Percentiles rank a stretch among this genome's conserved stretches.
Evolutionary conservation across 2,329 filamentous ascomycete species (phyloP).

Genomic region (Helotiales sp.): DNA sequence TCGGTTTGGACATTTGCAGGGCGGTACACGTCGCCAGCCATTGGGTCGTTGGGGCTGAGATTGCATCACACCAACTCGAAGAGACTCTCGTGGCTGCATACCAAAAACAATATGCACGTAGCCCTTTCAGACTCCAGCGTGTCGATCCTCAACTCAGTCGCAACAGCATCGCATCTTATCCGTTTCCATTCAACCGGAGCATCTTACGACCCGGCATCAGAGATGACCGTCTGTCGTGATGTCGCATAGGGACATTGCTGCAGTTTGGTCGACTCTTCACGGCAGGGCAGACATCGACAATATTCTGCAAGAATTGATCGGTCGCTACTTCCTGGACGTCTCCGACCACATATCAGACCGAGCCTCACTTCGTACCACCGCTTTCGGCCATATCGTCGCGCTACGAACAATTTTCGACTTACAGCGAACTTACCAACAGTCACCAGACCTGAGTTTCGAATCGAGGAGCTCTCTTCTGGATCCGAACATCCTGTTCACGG

Average conservation of each 20-base stretch:
- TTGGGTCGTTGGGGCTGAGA: neutral
- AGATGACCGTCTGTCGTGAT: neutral
- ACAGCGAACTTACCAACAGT: conserved; percentile 15
- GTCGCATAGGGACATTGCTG: conserved; percentile 16
- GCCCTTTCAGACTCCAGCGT: neutral
- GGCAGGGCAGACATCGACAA: conserved; percentile 14
- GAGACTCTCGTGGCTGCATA: neutral
- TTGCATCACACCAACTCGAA: neutral
- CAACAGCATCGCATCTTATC: conserved; percentile 1
- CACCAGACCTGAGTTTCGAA: conserved; percentile 7
- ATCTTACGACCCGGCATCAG: conserved; percentile 2
- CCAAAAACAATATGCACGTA: conserved; percentile 2
- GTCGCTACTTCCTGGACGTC: conserved; percentile 9
- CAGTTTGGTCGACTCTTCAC: conserved; percentile 12
- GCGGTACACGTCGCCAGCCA: conserved; percentile 1
- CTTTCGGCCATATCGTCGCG: conserved; percentile 13
- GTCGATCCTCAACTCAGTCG: neutral
- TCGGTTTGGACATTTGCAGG: neutral
- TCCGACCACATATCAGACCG: neutral
- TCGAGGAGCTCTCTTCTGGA: conserved; percentile 6
- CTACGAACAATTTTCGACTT: conserved; percentile 15
- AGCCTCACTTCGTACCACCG: neutral
- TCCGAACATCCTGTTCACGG: conserved; percentile 3
- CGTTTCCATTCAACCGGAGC: neutral
- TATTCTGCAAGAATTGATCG: conserved; percentile 15